Evolutionary conservation across 371 early-diverging fungal species (phyloP), one percentile per base, ranked within the genome.

Genomic region (Mucor mucedo): DNA sequence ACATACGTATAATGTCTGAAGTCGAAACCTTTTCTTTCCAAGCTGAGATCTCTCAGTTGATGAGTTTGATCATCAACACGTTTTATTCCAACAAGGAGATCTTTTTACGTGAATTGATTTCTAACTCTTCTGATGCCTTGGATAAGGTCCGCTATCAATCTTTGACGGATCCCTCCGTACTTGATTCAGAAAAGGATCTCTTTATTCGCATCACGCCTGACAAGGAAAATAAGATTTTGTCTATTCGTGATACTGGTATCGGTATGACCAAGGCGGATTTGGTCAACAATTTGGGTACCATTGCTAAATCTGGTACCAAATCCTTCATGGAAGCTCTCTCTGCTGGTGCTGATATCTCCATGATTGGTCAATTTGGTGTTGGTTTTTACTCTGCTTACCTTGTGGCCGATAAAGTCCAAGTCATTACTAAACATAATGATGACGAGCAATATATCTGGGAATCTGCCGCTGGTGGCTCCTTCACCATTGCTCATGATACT

Each of bases 311-410:
- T 55, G 87, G 87, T 55, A 86, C 91, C 61, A 82, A 80, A 71
- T 71, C 77, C 29, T 80, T 80, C 66, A 80, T 80, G 80, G 80
- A 80, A 62, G 78, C 76, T 11, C 70, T 80, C n/a, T 75, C 77
- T 29, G 73, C 81, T 21, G 78, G 81, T 58, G 81, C 81, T 71
- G 78, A 81, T 63, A 81, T 81, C 41, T 81, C 81, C 71, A 76
- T 93, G 77, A 94, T 94, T 78, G 96, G 96, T 66, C 95, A 95
- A 80, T 96, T 96, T 76, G 96, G 96, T 85, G 91, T 96, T 55
- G 95, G 96, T 60, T 94, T 95, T 83, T 96, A 96, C 83, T 91
- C 80, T 70, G 85, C 88, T 48, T 91, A 87, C 70, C 74, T 93
- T 32, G 93, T 95, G 21, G 92, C 94, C 27, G 93, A 94, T 68